These are phyloP conservation scores for Huntiella omanensis DNA, from an alignment of 2,329 filamentous ascomycete genomes.

Conservation along the genomic window DNA sequence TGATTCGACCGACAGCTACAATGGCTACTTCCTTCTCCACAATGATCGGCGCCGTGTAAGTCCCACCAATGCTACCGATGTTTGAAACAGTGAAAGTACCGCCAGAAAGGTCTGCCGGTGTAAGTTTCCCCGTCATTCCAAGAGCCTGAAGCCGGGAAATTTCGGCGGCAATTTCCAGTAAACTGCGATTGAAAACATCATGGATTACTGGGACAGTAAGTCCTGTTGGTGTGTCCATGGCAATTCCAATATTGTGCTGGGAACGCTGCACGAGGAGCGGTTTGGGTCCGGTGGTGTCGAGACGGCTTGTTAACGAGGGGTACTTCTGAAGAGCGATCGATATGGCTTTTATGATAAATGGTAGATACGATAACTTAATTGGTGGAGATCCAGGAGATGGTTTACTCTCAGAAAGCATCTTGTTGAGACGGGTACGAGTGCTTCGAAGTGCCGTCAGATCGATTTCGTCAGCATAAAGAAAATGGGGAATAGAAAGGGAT, in stretches of 20 bases:
- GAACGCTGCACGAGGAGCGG: conserved; percentile 61
- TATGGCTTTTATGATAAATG: conserved; percentile 90
- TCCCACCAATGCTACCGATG: conserved; percentile 86
- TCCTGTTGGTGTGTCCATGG: conserved; percentile 80
- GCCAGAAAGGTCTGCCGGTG: conserved; percentile 55
- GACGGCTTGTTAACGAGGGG: conserved; percentile 70
- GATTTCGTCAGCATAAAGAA: conserved; percentile 82
- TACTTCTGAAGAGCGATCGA: conserved; percentile 67
- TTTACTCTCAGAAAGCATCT: conserved; percentile 25
- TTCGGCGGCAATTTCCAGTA: conserved; percentile 61
- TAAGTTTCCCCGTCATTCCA: conserved; percentile 56
- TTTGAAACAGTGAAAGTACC: conserved; percentile 94
- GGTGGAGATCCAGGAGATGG: conserved; percentile 27
- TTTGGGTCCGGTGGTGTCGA: conserved; percentile 46
- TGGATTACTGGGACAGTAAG: conserved; percentile 84
- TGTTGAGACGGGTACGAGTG: conserved; percentile 59
- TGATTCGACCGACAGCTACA: conserved; percentile 67
- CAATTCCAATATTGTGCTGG: conserved; percentile 87
- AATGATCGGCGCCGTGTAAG: conserved; percentile 78
- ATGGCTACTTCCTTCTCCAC: conserved; percentile 85
- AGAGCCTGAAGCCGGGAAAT: conserved; percentile 54
- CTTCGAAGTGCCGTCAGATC: conserved; percentile 58
- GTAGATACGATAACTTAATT: conserved; percentile 67
- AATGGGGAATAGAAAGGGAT: conserved; percentile 80
- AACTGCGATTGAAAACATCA: conserved; percentile 58